Base-by-base conservation (phyloP, 1,284 basidiomycete genomes). In the Phellopilus nigrolimitatus region DNA sequence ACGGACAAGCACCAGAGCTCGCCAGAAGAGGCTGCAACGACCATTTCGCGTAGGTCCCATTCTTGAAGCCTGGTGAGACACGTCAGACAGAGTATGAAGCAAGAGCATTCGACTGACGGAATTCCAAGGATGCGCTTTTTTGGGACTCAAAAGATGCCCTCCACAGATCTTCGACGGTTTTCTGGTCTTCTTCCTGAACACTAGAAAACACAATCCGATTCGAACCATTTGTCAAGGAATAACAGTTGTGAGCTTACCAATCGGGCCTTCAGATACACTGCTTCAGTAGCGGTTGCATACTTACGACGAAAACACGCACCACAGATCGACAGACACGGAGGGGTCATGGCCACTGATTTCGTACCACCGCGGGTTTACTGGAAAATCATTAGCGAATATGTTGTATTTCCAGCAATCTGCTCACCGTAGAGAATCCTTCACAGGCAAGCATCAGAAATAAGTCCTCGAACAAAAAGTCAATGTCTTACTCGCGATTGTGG, bases 31-130 rank as follows among this genome's bases (percentile, higher is more conserved):
- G 56, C 47, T 59, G 60, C 19, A 58, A 47, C 22, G 61, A 56
- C 27, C 56, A 49, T 39, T 61, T 61, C 6, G 58, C 59, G 50
- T 59, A 61, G 6, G 45, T 45, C 5, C 56, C 60, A 47, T 61
- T 61, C 19, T 52, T 45, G 47, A 59, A 61, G 13, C 57, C 58
- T 58, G 21, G 9, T n/a, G n/a, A n/a, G n/a, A n/a, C n/a, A n/a
- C n/a, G n/a, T n/a, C 21, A 21, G 21, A 31, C 15, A n/a, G 19
- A 34, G 19, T 33, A 27, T 15, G 17, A 47, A 41, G 25, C 13
- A 36, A 25, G 6, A 21, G 9, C 15, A 37, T 17, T 13, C 25
- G 27, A 50, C 60, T 53, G 36, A 60, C 60, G 55, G 28, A 57
- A 56, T 50, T 61, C 59, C 36, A 58, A 46, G 0, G 60, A 61